Percentiles rank a stretch among this genome's conserved stretches.
Conservation (phyloP, 202 grass and related monocot species). For the Carex arenaria region DNA sequence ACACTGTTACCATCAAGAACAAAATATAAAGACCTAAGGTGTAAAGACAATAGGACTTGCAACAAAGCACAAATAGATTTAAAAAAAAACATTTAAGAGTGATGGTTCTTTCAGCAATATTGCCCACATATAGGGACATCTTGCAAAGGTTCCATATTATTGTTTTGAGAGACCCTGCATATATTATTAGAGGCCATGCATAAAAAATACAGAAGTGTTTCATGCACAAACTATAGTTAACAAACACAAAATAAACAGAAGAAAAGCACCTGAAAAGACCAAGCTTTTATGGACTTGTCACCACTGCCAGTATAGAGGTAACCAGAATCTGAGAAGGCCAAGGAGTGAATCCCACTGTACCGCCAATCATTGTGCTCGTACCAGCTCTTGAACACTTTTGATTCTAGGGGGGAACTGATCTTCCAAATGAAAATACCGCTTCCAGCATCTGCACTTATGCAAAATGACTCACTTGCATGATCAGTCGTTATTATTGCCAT, state of each 20-base stretch:
- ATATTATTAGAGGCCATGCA: background rate
- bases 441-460: slow-evolving; percentile 79
- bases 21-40: background rate
- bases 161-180: background rate
- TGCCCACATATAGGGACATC: background rate
- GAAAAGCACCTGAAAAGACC: slow-evolving; percentile 72
- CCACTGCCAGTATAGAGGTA: slow-evolving; percentile 77
- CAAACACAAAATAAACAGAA: background rate
- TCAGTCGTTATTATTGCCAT: slow-evolving; percentile 51
- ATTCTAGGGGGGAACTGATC: slow-evolving; percentile 31
- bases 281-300: slow-evolving; percentile 91
- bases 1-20: background rate
- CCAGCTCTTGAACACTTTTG: slow-evolving; percentile 69
- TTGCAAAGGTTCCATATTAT: background rate
- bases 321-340: slow-evolving; percentile 69
- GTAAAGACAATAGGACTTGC: background rate
- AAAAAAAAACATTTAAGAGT: background rate
- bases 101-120: background rate
- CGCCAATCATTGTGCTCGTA: slow-evolving; percentile 91
- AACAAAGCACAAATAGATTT: background rate
- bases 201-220: background rate
- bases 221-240: background rate
- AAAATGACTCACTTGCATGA: slow-evolving; percentile 47
- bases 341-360: slow-evolving; percentile 67
- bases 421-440: slow-evolving; percentile 80